Evolutionary conservation across 2,329 filamentous ascomycete species (phyloP).

Genomic region (Pseudogymnoascus sp.): DNA sequence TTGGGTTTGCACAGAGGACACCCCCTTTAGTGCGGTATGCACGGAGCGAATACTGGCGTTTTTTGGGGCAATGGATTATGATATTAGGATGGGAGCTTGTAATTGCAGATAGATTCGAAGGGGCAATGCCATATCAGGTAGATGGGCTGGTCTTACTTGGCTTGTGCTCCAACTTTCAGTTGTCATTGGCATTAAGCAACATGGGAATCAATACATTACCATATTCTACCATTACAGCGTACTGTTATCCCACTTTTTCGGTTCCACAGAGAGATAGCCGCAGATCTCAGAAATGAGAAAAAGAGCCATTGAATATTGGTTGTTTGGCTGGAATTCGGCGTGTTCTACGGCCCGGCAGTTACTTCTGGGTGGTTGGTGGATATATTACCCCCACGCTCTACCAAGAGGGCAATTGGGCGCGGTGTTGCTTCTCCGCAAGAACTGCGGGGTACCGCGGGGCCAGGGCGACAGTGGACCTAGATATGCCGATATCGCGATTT

Average conservation of each 20-base stretch:
- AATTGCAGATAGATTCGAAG: neutral
- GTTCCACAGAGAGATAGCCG: neutral
- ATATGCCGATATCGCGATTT: slow-evolving; percentile 3
- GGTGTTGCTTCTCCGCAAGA: neutral
- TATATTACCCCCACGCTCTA: neutral
- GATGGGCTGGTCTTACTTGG: neutral
- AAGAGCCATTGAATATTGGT: neutral
- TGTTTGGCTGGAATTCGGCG: neutral
- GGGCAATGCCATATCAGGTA: neutral
- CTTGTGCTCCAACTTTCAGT: neutral
- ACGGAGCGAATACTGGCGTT: neutral
- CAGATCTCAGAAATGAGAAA: neutral
- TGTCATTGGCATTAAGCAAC: neutral
- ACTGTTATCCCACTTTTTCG: neutral
- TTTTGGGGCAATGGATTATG: neutral
- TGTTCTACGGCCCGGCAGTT: neutral
- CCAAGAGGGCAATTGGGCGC: neutral
- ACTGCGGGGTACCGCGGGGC: neutral
- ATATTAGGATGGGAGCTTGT: neutral
- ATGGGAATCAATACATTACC: neutral
- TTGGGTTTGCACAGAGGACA: neutral
- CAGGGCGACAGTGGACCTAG: neutral
- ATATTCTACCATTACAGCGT: neutral
- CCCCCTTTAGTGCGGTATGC: neutral
- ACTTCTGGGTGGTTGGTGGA: neutral